phyloP scores from a whole-genome alignment of 1,284 basidiomycete genomes.

The Amylostereum chailletii region DNA sequence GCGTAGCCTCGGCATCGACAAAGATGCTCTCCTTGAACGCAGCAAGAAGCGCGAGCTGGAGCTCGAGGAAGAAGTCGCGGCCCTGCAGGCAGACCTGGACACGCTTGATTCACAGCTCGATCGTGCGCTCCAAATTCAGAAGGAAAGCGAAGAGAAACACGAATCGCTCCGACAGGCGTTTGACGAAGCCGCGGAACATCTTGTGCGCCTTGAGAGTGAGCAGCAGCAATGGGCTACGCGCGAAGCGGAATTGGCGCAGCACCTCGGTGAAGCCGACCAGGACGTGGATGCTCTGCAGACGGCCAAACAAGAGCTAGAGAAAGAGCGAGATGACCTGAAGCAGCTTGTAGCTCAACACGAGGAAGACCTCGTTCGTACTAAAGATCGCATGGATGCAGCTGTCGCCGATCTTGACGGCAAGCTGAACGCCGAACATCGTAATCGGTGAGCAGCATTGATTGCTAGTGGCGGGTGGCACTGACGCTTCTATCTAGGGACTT shows the following conservation, averaged over 20 bases:
- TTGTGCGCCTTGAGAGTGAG: conserved; percentile 72
- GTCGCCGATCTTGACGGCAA: conserved; percentile 70
- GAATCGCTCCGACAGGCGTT: conserved; percentile 65
- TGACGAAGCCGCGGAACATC: conserved; percentile 77
- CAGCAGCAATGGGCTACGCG: conserved; percentile 58
- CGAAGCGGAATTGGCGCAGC: conserved; percentile 50
- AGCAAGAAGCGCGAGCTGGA: conserved; percentile 81
- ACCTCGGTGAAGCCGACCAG: conserved; percentile 50
- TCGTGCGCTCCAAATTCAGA: conserved; percentile 66
- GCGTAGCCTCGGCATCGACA: conserved; percentile 72
- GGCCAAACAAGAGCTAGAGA: conserved; percentile 55
- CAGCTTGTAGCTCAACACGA: conserved; percentile 68
- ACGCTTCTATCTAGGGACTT: conserved; percentile 41
- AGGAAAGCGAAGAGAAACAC: conserved; percentile 73
- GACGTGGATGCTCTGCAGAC: conserved; percentile 47
- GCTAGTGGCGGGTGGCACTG: conserved; percentile 4
- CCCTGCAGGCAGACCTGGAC: conserved; percentile 80
- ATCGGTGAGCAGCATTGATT: conserved; percentile 39
- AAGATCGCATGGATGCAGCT: conserved; percentile 67
- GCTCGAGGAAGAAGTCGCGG: conserved; percentile 78
- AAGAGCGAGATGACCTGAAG: conserved; percentile 66
- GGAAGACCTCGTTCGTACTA: conserved; percentile 70
- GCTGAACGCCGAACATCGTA: conserved; percentile 57
- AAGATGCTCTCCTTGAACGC: conserved; percentile 78
- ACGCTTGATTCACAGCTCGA: conserved; percentile 83